phyloP scores from a whole-genome alignment of 108 stramenopile genomes.

The Nannochloropsis gaditana region DNA sequence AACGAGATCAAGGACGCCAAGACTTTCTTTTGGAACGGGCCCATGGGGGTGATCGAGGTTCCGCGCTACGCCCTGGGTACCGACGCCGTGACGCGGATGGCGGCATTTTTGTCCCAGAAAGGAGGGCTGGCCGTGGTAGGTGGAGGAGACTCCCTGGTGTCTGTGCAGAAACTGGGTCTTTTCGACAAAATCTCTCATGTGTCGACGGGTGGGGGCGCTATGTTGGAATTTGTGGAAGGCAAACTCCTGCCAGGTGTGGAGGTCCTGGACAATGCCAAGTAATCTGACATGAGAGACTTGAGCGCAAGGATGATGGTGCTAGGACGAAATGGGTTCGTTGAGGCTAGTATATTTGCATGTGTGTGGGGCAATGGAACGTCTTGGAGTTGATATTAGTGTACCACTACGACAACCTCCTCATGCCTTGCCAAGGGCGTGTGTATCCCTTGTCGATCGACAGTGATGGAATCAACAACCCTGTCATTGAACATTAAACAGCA shows the following conservation, averaged over 20 bases:
- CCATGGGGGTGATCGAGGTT: neutral
- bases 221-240: conserved; percentile 18
- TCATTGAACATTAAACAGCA: too few species aligned
- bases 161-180: neutral
- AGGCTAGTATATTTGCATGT: too few species aligned
- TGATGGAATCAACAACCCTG: too few species aligned
- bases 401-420: too few species aligned
- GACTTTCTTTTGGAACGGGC: conserved; percentile 13
- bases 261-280: neutral
- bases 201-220: conserved; percentile 72
- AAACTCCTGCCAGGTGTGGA: neutral
- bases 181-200: conserved; percentile 73
- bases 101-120: neutral
- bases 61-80: neutral
- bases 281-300: too few species aligned
- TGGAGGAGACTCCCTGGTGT: conserved; percentile 2
- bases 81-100: conserved; percentile 11
- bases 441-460: too few species aligned
- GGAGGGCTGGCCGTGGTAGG: neutral
- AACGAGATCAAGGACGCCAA: conserved; percentile 20
- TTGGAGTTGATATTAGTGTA: too few species aligned
- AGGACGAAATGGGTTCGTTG: too few species aligned
- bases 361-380: too few species aligned
- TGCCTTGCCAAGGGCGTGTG: too few species aligned
- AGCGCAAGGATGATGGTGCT: too few species aligned